Evolutionary conservation across 2,329 filamentous ascomycete species (phyloP), one percentile per base, ranked within the genome.

Genomic region (Hymenoscyphus fraxineus): DNA sequence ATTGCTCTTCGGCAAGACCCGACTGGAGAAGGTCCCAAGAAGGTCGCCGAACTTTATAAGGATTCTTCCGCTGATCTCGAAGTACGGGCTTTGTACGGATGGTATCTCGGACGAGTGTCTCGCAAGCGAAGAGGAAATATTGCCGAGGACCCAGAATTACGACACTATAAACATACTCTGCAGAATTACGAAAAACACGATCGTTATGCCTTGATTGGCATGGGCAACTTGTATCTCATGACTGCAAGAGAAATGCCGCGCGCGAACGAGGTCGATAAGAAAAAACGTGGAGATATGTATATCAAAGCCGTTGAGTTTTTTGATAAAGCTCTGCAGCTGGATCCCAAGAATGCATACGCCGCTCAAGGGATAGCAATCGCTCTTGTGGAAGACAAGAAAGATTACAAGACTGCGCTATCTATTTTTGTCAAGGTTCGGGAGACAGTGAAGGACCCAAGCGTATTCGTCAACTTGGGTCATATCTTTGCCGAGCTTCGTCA

Each of bases 131-230:
- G 88, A 3, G 80, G 85, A 60, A 94, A 95, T 73, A 84, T 97
- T 65, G 87, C 87, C 16, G 93, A 98, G 73, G 96, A 99, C 74
- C 88, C 88, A 40, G 95, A 99, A 77, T 89, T 97, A 72, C 87
- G 93, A 3, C 93, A 97, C 76, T 96, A 96, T 82, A 99, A 98
- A 79, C 93, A 97, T 77, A 98, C 94, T 0, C 81, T 99, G 38
- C 92, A 96, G 75, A 88, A 93, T 70, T 90, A 93, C 75, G 94
- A 99, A 80, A 99, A 98, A 82, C 95, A 99, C 75, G 95, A 99
- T 76, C 85, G 92, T n/a, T 99, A 99, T 76, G 92, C 95, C 4
- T 82, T 99, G 35, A 93, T 96, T 32, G 94, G 92, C 15, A 98
- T 99, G 94, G 95, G 95, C 54, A 99, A 99, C 75, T 81, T 99